Base-by-base conservation (phyloP, 768 basidiomycete species). In the Cubamyces lactineus region DNA sequence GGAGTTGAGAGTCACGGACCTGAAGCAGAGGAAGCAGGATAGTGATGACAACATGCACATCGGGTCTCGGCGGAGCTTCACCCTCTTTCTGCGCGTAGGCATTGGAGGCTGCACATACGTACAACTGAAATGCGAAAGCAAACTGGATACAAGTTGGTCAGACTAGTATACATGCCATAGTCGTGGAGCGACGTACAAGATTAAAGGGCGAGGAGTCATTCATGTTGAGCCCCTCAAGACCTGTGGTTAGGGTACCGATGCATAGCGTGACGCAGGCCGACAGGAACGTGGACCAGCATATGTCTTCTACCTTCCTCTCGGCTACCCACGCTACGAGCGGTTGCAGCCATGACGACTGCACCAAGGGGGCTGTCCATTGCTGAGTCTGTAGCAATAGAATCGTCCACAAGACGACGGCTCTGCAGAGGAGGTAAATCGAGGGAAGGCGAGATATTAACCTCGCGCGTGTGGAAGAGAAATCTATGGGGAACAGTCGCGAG, bases 281-380 rank as follows among this genome's bases (percentile, higher is more conserved):
- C 42, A 80, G 79, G 70, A 92, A 92, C 0, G 88, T 90, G 34
- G 75, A 76, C 91, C 91, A 92, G 70, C 89, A 91, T 11, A 92
- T 76, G 24, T 85, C 78, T 0, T 79, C 72, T 78, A 88, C 90
- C 40, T 85, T 81, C 65, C 78, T 79, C 38, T 74, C 67, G 8
- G 77, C 71, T 5, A 71, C 78, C 86, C 84, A 86, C 0, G 70
- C 57, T 1, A 76, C 78, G 6, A 88, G 54, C 2, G 68, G 39
- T 39, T 74, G 73, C 12, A 82, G 63, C 53, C 70, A 74, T 9
- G 67, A 53, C 19, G 70, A 73, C 28, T 67, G 24, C 45, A 69
- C 61, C 4, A 74, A 63, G 3, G 82, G 78, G 59, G 75, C 79
- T 8, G 76, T 3, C 19, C 59, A 34, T 59, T 79, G 75, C 5